phyloP scores from a whole-genome alignment of 164 flowering plant species.

The Dillenia suffruticosa region DNA sequence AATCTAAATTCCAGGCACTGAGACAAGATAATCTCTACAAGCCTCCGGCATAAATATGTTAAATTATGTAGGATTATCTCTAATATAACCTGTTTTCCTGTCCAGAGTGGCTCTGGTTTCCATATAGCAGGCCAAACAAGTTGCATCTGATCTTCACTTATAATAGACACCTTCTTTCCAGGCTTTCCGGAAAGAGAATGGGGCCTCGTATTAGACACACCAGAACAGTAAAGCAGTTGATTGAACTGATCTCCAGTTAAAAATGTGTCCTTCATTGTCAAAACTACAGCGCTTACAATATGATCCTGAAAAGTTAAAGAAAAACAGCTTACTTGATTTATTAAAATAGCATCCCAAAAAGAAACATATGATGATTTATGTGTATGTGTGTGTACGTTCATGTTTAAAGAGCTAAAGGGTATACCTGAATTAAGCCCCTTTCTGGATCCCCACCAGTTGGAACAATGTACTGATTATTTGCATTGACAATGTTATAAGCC shows the following conservation, averaged over 20 bases:
- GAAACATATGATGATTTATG: too few species aligned
- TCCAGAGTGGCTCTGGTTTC: slow-evolving; percentile 88
- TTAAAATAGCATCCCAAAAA: too few species aligned
- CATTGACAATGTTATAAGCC: slow-evolving; percentile 88
- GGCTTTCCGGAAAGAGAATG: slow-evolving; percentile 23
- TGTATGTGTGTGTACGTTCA: too few species aligned
- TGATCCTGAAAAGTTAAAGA: slow-evolving; percentile 60
- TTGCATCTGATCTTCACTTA: slow-evolving; percentile 49
- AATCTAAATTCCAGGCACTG: too few species aligned
- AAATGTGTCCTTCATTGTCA: slow-evolving; percentile 88
- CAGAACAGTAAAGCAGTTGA: slow-evolving; percentile 77
- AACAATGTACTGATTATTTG: slow-evolving; percentile 87
- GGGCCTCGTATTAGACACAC: slow-evolving; percentile 36
- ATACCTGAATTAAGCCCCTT: slow-evolving; percentile 93
- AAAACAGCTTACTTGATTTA: not conserved
- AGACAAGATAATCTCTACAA: too few species aligned
- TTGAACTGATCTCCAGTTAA: slow-evolving; percentile 57
- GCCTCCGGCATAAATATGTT: not conserved
- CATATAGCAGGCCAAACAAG: slow-evolving; percentile 58
- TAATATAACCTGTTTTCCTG: slow-evolving; percentile 83
- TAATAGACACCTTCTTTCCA: slow-evolving; percentile 40
- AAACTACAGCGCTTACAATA: slow-evolving; percentile 74
- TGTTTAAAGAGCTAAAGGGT: too few species aligned
- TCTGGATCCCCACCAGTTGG: slow-evolving; percentile 92
- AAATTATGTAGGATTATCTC: not conserved